Base-by-base conservation (phyloP, 2,329 filamentous ascomycete genomes). In the Curvularia lunata region DNA sequence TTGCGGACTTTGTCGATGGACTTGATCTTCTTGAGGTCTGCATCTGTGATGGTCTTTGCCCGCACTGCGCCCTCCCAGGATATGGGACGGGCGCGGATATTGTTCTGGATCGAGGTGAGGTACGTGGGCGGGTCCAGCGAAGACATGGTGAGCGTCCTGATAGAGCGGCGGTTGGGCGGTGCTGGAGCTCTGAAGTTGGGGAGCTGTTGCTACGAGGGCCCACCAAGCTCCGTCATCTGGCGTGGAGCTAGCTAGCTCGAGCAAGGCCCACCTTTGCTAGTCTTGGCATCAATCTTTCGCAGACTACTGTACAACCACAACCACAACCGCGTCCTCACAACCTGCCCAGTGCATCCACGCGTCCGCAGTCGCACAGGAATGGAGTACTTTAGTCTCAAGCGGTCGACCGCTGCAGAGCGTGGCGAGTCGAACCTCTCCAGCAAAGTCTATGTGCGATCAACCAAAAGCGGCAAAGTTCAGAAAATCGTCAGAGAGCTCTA, bases 401-500 rank as follows among this genome's bases (percentile, higher is more conserved):
- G 86, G 69, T 85, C 80, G 53, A 81, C 74, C 69, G 78, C 80
- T 48, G 78, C 81, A 16, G 84, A 86, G 61, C 80, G 82, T 5
- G 78, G 81, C 54, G 84, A 88, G 28, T 83, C 88, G 46, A 96
- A 90, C 73, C 89, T 98, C 64, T 94, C 92, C 30, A 97, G 90
- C 85, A 99, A 98, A 81, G 88, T 96, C 70, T 99, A 96, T 75
- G 91, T 99, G 63, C 87, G 95, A 59, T 97, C 95, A 25, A 96
- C 94, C 47, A 93, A 91, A 79, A 95, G 88, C 78, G 95, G 95
- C 78, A 97, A 97, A 81, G 94, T 98, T 59, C 95, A 98, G 78
- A 99, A 99, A 84, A 96, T 99, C 73, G 95, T 99, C 66, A 88
- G 93, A 71, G 95, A 99, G 82, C 85, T 98, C 63, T 99, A 99